Percentiles rank a stretch among this genome's conserved stretches.
Conservation (phyloP, 208 protist genomes). For the Leishmania braziliensis region DNA sequence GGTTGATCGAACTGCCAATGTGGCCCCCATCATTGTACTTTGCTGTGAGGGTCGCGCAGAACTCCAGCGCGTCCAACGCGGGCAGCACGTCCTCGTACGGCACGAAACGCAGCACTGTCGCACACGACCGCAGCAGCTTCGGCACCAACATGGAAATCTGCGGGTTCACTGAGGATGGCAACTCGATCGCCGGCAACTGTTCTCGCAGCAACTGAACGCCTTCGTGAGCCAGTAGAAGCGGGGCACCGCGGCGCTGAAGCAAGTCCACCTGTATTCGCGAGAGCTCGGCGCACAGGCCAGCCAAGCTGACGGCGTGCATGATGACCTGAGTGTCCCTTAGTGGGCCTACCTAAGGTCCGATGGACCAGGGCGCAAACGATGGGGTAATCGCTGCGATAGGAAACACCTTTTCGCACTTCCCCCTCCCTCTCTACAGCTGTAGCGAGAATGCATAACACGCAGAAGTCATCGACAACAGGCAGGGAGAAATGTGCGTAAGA, state of each 20-base stretch:
- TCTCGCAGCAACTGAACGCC: conserved; percentile 54
- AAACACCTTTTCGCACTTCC: neutral
- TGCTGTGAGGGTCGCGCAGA: conserved; percentile 17
- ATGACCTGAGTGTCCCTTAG: neutral
- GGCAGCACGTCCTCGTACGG: conserved; percentile 33
- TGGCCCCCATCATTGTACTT: conserved; percentile 46
- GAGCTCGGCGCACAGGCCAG: conserved; percentile 66
- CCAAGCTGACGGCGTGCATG: conserved; percentile 22
- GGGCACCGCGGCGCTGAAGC: conserved; percentile 66
- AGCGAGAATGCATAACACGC: neutral
- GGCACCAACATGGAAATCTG: conserved; percentile 44
- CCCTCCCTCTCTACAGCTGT: neutral
- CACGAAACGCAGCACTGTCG: conserved; percentile 52
- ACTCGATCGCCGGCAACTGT: conserved; percentile 26
- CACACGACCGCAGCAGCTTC: conserved; percentile 65
- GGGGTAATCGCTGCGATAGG: neutral
- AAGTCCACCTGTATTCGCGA: conserved; percentile 72
- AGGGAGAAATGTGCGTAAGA: neutral
- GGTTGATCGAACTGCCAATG: conserved; percentile 45
- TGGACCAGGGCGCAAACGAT: neutral
- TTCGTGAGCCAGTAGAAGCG: conserved; percentile 37
- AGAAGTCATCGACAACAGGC: neutral
- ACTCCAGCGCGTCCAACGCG: conserved; percentile 51
- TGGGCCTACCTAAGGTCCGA: neutral
- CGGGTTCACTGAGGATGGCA: neutral